Percentiles rank a stretch among this genome's conserved stretches.
Evolutionary conservation across 2,329 filamentous ascomycete genomes (phyloP).

Genomic region (Nemania bipapillata): DNA sequence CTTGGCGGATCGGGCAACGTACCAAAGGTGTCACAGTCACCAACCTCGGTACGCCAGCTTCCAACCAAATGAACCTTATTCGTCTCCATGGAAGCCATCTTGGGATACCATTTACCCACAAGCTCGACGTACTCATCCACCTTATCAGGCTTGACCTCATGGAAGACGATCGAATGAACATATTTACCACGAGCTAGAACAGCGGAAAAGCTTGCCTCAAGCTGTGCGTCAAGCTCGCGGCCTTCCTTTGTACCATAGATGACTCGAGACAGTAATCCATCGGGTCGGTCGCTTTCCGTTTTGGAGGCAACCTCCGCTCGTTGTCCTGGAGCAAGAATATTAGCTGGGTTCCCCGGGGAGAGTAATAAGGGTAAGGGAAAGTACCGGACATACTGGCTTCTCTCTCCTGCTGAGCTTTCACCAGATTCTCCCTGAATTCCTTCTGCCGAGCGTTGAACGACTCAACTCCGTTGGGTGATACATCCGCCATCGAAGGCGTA

Average conservation of each 20-base stretch:
- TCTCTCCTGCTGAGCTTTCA: constrained; percentile 80
- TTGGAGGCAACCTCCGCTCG: constrained; percentile 66
- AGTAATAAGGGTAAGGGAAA: constrained; percentile 47
- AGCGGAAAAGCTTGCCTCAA: constrained; percentile 95
- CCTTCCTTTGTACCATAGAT: constrained; percentile 98
- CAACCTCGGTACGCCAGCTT: constrained; percentile 97
- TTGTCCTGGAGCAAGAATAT: constrained; percentile 65
- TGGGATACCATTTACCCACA: constrained; percentile 91
- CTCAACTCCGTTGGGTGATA: constrained; percentile 75
- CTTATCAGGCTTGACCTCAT: constrained; percentile 94
- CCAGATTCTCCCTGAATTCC: constrained; percentile 84
- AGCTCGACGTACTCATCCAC: constrained; percentile 93
- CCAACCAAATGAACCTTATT: constrained; percentile 97
- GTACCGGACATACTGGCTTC: constrained; percentile 78
- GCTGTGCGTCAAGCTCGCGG: constrained; percentile 91
- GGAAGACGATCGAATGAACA: constrained; percentile 96
- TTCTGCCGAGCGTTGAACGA: constrained; percentile 86
- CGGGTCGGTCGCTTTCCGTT: constrained; percentile 71
- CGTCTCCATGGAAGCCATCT: constrained; percentile 82
- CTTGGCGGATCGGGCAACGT: constrained; percentile 6
- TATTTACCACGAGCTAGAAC: constrained; percentile 96
- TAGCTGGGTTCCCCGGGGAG: constrained; percentile 57
- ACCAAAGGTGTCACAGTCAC: constrained; percentile 91
- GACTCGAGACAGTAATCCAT: constrained; percentile 80
- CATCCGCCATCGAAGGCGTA: constrained; percentile 84